Base-by-base conservation (phyloP, 345 rosid genomes). In the Raphanus sativus region DNA sequence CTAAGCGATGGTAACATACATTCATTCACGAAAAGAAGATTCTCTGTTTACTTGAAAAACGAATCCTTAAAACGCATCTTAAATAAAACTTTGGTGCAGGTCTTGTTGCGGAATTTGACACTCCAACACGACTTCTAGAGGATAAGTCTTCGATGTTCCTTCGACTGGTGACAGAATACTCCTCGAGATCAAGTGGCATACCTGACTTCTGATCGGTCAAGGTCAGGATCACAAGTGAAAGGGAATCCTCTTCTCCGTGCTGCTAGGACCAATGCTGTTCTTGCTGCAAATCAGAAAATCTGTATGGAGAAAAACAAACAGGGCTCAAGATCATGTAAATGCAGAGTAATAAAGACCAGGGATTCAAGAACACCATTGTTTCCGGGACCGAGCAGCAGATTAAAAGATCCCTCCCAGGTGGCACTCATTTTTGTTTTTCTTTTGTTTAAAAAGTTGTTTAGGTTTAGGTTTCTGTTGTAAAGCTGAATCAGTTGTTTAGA, bases 1-100 rank as follows among this genome's bases (percentile, higher is more conserved):
- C 96, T 95, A 33, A 91, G 91, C 81, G 97, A 95, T 59, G 99
- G 99, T 92, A 42, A 21, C 50, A 40, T 40, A 10, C 50, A 40
- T 40, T 40, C 3, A 4, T 40, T 21, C 21, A 21, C 21, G 21
- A 21, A 21, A 21, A 21, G 21, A 1, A 42, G 13, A 40, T 40
- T 40, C 13, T 40, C 48, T 40, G 4, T 42, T 11, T 42, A 42
- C 50, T 2, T 9, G 42, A 38, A 12, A 38, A 38, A 38, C 42
- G 21, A 21, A 21, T 21, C 21, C 21, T 21, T 21, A 21, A 9
- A 8, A 38, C 11, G 0, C 5, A 0, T 11, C 13, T 11, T 8
- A 42, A 42, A 21, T 0, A 32, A 42, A 42, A 11, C 50, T 11
- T 11, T 42, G 50, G 50, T 42, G n/a, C 50, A 42, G 50, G 50